Percentiles rank a stretch among this genome's conserved stretches.
Conservation (phyloP, 208 protist genomes). For the Crithidia brevicula region DNA sequence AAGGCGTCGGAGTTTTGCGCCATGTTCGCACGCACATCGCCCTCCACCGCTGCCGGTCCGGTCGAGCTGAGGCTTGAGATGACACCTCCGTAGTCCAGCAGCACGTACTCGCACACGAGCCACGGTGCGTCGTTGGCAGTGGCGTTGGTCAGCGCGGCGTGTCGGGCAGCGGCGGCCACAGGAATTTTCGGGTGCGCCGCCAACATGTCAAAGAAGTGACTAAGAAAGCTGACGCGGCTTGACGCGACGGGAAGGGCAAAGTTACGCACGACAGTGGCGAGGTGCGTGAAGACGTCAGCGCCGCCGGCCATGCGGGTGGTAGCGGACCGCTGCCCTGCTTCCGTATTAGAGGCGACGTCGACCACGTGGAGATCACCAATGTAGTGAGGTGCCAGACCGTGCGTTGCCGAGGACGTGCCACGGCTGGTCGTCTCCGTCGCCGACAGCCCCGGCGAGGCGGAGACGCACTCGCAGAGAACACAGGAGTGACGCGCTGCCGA, state of each 20-base stretch:
- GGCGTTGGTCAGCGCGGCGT: slow-evolving; percentile 31
- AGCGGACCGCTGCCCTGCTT: background rate
- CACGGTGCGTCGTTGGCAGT: slow-evolving; percentile 51
- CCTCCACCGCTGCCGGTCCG: background rate
- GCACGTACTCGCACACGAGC: slow-evolving; percentile 47
- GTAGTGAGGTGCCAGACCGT: slow-evolving; percentile 21
- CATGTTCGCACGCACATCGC: background rate
- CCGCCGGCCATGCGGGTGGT: slow-evolving; percentile 8
- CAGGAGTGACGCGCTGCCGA: slow-evolving; percentile 28
- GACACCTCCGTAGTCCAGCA: slow-evolving; percentile 62
- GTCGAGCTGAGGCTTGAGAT: slow-evolving; percentile 38
- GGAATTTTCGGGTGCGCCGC: slow-evolving; percentile 29
- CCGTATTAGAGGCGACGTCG: slow-evolving; percentile 13
- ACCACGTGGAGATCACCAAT: slow-evolving; percentile 40
- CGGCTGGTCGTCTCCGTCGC: background rate
- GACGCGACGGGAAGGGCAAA: slow-evolving; percentile 18
- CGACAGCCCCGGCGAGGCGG: background rate
- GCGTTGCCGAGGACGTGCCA: background rate
- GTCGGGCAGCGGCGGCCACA: slow-evolving; percentile 37
- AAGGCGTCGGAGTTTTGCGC: background rate
- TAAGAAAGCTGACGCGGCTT: slow-evolving; percentile 24
- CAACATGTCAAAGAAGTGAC: slow-evolving; percentile 35
- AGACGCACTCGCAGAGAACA: slow-evolving; percentile 33
- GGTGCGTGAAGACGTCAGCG: slow-evolving; percentile 19
- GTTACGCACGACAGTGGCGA: slow-evolving; percentile 43